Base-by-base conservation (phyloP, 345 rosid genomes). In the Syzygium oleosum region DNA sequence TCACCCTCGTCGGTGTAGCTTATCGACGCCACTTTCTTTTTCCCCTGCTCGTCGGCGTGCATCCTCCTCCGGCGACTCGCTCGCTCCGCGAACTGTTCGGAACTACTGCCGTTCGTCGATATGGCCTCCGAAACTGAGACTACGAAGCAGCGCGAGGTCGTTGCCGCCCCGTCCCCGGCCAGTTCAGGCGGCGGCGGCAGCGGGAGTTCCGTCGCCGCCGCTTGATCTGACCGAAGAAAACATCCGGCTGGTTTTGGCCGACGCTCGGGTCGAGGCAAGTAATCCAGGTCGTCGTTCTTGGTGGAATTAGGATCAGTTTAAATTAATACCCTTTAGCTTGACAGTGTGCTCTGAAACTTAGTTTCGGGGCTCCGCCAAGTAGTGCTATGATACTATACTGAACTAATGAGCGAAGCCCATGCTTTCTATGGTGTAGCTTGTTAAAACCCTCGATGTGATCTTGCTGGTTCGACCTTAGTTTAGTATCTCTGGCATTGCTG, bases 151-250 rank as follows among this genome's bases (percentile, higher is more conserved):
- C 80, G 25, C 46, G 43, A 73, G 46, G 46, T 73, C 80, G 79
- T 2, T 17, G 29, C 25, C 15, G 85, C 51, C 58, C 38, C 55
- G 73, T 63, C 49, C 38, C 25, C 38, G 84, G 65, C 84, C 51
- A 14, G 53, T 16, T 55, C 27, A 43, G 41, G 78, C 85, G 49
- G 63, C 52, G 51, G 86, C 92, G 43, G 92, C 95, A 43, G 90
- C 94, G 25, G 96, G 98, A 91, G 91, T 87, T 85, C 92, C 96
- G 15, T 91, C 89, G 73, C 96, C 95, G 16, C 97, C 95, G 7
- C 91, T 97, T 68, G 99, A 97, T 89, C 92, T 97, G 89, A 96
- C 99, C 3, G 99, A 97, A 92, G 99, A 95, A 21, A 97, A 97
- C 84, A 89, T 96, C 87, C 88, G 87, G 88, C 89, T 90, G 84